Conservation (phyloP, 345 rosid genomes). For the Melastoma malabathricum region DNA sequence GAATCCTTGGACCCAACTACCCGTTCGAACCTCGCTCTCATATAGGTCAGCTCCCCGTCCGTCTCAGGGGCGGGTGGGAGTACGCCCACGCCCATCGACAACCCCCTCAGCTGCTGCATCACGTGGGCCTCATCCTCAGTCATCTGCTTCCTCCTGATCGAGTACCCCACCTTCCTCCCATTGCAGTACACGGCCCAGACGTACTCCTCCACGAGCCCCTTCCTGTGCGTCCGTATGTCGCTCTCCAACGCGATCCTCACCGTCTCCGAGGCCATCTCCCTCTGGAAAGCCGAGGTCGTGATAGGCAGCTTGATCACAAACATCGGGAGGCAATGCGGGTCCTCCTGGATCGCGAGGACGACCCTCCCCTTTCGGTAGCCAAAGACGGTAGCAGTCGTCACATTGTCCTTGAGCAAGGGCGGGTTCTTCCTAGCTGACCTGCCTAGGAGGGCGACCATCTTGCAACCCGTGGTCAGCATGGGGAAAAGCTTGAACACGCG, state of each 20-base stretch:
- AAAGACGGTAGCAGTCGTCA: conserved; percentile 74
- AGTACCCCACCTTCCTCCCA: conserved; percentile 77
- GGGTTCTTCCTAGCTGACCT: conserved; percentile 30
- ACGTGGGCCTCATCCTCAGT: conserved; percentile 81
- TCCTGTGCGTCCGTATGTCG: conserved; percentile 67
- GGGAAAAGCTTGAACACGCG: conserved; percentile 83
- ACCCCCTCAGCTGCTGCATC: conserved; percentile 70
- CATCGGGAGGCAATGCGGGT: conserved; percentile 67
- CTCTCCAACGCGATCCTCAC: conserved; percentile 81
- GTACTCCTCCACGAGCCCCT: conserved; percentile 72
- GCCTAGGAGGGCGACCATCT: conserved; percentile 76
- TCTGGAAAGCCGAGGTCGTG: conserved; percentile 52
- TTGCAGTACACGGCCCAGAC: conserved; percentile 92
- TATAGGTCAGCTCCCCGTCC: conserved; percentile 72
- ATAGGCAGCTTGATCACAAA: conserved; percentile 86
- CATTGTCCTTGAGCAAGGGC: conserved; percentile 62
- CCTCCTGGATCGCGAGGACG: conserved; percentile 78
- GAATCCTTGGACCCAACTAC: conserved; percentile 86
- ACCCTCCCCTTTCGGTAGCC: conserved; percentile 83
- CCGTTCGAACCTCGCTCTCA: conserved; percentile 83
- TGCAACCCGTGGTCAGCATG: conserved; percentile 93
- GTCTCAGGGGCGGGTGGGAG: conserved; percentile 44
- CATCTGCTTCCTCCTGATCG: conserved; percentile 74
- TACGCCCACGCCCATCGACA: conserved; percentile 97
- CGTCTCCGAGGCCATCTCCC: conserved; percentile 87